phyloP scores from a whole-genome alignment of 140 eudicot species.

The Erigeron philadelphicus region DNA sequence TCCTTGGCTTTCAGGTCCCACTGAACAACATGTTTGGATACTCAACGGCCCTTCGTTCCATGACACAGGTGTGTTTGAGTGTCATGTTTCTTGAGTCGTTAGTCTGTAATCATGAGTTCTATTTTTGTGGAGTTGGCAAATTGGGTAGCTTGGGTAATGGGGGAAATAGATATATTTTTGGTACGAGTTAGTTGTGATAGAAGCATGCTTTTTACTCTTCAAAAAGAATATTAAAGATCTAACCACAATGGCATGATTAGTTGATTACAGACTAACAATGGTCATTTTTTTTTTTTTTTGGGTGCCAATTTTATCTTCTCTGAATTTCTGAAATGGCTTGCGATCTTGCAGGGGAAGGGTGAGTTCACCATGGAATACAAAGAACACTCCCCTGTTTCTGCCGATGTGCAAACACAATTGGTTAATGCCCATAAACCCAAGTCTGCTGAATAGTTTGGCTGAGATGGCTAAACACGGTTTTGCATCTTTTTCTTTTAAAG shows the following conservation, averaged over 20 bases:
- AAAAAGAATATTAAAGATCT: no score
- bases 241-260: no score
- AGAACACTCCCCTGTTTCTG: slow-evolving; percentile 77
- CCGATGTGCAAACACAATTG: slow-evolving; percentile 77
- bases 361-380: slow-evolving; percentile 95
- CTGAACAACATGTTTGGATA: slow-evolving; percentile 97
- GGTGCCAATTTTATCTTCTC: no score
- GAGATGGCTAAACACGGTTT: slow-evolving; percentile 16
- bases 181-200: neutral
- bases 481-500: neutral
- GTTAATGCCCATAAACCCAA: slow-evolving; percentile 70
- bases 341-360: slow-evolving; percentile 77
- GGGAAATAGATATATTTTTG: neutral
- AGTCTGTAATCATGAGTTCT: neutral
- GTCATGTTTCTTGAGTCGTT: neutral
- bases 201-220: neutral
- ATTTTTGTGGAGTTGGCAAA: neutral
- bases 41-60: slow-evolving; percentile 89
- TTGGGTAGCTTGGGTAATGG: neutral
- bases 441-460: slow-evolving; percentile 22
- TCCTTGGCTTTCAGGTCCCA: slow-evolving; percentile 60
- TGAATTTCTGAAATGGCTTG: neutral
- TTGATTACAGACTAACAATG: no score
- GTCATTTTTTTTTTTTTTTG: no score
- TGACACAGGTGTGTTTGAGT: slow-evolving; percentile 74